Base-by-base conservation (phyloP, 805 yeast genomes). In the Wickerhamomyces bisporus region DNA sequence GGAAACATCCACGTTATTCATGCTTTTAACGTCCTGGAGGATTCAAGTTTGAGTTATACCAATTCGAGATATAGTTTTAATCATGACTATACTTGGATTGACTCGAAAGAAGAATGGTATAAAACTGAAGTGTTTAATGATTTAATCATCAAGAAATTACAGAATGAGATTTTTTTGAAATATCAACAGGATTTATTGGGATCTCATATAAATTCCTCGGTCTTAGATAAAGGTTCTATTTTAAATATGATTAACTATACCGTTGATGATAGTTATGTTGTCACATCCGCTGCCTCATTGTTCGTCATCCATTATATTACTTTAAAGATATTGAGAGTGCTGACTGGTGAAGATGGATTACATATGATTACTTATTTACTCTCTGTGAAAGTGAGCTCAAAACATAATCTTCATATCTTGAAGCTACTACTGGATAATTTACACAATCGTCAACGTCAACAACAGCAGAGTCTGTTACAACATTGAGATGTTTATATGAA, bases 1-100 rank as follows among this genome's bases (percentile, higher is more conserved):
- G 58, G 57, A 4, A 53, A 52, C 20, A 35, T 52, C 16, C 47
- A 50, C 24, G 43, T 50, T 8, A 20, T 52, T 3, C 48, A 40
- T 27, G 35, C 43, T 6, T 49, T 52, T 38, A 41, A 32, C 6
- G 43, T 51, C 0, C 32, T 46, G 24, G 45, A 43, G 5, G 55
- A 50, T 19, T 44, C 49, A 15, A 44, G 50, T 37, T 27, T 52
- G 29, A 41, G 42, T 9, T 52, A 44, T 37, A 36, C 45, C 13
- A 46, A 40, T 26, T 30, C 43, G 11, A 47, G 55, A 35, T 48
- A 46, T 32, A 34, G 44, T 6, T 52, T 44, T 35, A 50, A 52
- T 38, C 53, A 50, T 32, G 44, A 44, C 23, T 45, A 43, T 26
- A 39, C 53, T 1, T 43, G 52, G 52, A 42, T 52, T 16, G 53